Percentiles rank a stretch among this genome's conserved stretches.
phyloP scores from a whole-genome alignment of 2,329 filamentous ascomycete species.

The Capronia americana region DNA sequence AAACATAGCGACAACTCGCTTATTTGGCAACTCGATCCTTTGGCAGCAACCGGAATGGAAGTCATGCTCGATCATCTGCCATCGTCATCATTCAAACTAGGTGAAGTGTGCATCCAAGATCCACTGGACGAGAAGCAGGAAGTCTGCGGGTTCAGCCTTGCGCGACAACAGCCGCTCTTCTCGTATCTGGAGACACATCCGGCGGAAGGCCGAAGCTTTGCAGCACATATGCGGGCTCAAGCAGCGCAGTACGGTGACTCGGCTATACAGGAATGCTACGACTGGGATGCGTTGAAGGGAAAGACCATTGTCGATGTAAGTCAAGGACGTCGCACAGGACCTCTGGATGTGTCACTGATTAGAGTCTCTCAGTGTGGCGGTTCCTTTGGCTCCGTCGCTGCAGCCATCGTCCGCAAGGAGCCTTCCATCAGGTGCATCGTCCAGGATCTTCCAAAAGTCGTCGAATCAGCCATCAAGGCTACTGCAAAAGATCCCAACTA shows the following conservation, averaged over 20 bases:
- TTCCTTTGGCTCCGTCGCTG: constrained; percentile 25
- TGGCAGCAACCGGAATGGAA: constrained; percentile 24
- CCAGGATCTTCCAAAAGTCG: constrained; percentile 56
- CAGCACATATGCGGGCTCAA: constrained; percentile 26
- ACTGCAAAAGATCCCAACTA: constrained; percentile 49
- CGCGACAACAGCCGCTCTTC: constrained; percentile 19
- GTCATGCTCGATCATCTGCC: constrained; percentile 28
- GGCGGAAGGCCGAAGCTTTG: constrained; percentile 21
- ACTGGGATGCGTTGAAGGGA: constrained; percentile 18
- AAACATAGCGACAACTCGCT: constrained; percentile 24
- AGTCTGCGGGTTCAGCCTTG: constrained; percentile 23
- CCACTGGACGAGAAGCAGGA: constrained; percentile 20
- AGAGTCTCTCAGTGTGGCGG: constrained; percentile 14
- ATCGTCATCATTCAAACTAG: constrained; percentile 20
- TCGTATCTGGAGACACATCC: constrained; percentile 22
- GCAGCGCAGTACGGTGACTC: constrained; percentile 21
- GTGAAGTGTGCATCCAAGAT: constrained; percentile 20
- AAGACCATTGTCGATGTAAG: constrained; percentile 25
- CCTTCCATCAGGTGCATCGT: constrained; percentile 18
- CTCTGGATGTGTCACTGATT: not conserved
- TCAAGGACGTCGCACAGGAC: not conserved
- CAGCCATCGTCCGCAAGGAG: constrained; percentile 22
- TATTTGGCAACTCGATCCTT: constrained; percentile 26
- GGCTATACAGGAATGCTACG: constrained; percentile 23
- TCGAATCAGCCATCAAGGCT: constrained; percentile 39